These are phyloP conservation scores for Rhodotorula sp. DNA, from an alignment of 1,284 basidiomycete species.

Conservation along the genomic window DNA sequence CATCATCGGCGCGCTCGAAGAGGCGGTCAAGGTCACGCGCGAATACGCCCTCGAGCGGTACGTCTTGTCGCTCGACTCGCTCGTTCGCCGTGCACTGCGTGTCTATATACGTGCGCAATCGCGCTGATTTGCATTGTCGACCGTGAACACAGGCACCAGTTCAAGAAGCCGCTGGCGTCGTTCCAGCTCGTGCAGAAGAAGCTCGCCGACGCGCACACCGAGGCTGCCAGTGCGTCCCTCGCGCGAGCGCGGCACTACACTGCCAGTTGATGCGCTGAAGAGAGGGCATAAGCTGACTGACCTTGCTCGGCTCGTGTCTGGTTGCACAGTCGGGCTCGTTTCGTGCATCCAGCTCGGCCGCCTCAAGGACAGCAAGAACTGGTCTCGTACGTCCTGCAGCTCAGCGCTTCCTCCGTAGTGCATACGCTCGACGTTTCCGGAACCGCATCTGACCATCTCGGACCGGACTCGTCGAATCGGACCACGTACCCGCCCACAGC, in stretches of 20 bases:
- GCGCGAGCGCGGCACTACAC: neutral
- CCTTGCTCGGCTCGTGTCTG: no score
- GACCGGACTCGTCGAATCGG: neutral
- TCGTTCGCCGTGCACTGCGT: no score
- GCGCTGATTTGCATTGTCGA: neutral
- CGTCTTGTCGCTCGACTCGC: no score
- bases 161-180: slow-evolving; percentile 52
- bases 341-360: slow-evolving; percentile 70
- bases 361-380: slow-evolving; percentile 76
- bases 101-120: no score
- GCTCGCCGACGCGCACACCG: slow-evolving; percentile 86
- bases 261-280: slow-evolving; percentile 26
- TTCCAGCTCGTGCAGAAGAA: slow-evolving; percentile 96
- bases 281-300: no score
- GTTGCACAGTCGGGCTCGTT: slow-evolving; percentile 33
- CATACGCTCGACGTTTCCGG: neutral
- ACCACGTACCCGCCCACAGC: slow-evolving; percentile 48
- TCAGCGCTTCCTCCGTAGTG: neutral
- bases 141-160: slow-evolving; percentile 14
- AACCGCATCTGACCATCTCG: neutral
- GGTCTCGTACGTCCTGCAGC: slow-evolving; percentile 56
- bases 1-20: slow-evolving; percentile 91
- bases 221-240: slow-evolving; percentile 57
- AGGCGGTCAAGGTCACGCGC: slow-evolving; percentile 76
- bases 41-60: slow-evolving; percentile 82